Conservation (phyloP, 768 basidiomycete genomes). For the Leucogyrophana mollusca region DNA sequence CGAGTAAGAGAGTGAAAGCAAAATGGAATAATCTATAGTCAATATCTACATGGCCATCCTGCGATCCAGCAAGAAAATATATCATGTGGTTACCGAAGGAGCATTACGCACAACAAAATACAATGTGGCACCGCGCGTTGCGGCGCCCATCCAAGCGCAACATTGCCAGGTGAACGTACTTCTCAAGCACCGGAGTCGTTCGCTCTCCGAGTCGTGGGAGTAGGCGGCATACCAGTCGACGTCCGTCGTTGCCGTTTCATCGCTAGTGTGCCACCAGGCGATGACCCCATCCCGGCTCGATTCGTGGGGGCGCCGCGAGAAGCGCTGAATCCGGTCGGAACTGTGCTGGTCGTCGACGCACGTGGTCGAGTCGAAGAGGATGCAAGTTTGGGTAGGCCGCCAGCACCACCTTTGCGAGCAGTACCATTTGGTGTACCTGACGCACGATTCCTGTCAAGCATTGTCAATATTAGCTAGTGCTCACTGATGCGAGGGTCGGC, state of each 20-base stretch:
- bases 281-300: slow-evolving; percentile 18
- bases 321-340: slow-evolving; percentile 45
- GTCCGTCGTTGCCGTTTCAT: slow-evolving; percentile 85
- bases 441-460: slow-evolving; percentile 64
- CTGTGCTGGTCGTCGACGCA: slow-evolving; percentile 61
- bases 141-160: no score
- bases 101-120: slow-evolving; percentile 6
- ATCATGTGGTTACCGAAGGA: slow-evolving; percentile 20
- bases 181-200: slow-evolving; percentile 16
- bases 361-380: slow-evolving; percentile 72
- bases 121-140: slow-evolving; percentile 15
- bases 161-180: not conserved
- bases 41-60: slow-evolving; percentile 32
- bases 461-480: slow-evolving; percentile 1
- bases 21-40: slow-evolving; percentile 33
- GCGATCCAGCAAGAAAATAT: slow-evolving; percentile 34
- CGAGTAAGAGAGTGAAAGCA: slow-evolving; percentile 10
- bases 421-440: slow-evolving; percentile 68
- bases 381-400: slow-evolving; percentile 71
- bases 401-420: slow-evolving; percentile 60
- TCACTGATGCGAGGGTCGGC: not conserved
- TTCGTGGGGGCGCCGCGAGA: slow-evolving; percentile 37
- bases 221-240: slow-evolving; percentile 51
- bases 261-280: slow-evolving; percentile 29
- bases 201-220: slow-evolving; percentile 30